Conservation (phyloP, 176 grass and related monocot species). For the Phoenix roebelenii region DNA sequence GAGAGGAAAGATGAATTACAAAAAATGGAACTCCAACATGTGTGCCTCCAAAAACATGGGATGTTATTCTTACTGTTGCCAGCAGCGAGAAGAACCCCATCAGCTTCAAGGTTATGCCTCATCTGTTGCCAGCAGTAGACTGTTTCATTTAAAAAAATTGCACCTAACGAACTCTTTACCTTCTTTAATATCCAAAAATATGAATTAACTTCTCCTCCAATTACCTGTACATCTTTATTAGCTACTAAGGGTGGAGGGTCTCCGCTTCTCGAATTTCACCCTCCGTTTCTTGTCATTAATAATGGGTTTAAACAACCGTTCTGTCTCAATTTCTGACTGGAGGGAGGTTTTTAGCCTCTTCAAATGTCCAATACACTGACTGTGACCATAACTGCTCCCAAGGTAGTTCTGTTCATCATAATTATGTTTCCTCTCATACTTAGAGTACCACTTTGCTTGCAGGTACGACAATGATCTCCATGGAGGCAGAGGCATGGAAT, state of each 20-base stretch:
- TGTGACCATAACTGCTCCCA: slow-evolving; percentile 20
- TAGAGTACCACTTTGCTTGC: slow-evolving; percentile 80
- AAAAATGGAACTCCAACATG: slow-evolving; percentile 4
- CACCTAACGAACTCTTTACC: background rate
- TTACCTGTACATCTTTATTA: slow-evolving; percentile 18
- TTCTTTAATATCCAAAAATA: background rate
- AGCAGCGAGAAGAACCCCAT: slow-evolving; percentile 13
- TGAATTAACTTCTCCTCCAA: background rate
- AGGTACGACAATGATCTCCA: slow-evolving; percentile 90
- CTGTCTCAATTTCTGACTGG: slow-evolving; percentile 35
- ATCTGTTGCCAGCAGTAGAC: slow-evolving; percentile 2
- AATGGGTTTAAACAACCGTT: slow-evolving; percentile 37
- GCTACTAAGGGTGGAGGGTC: slow-evolving; percentile 41
- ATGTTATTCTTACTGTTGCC: slow-evolving; percentile 15
- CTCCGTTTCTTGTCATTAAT: slow-evolving; percentile 54
- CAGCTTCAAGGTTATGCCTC: slow-evolving; percentile 5
- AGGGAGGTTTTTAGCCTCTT: slow-evolving; percentile 53
- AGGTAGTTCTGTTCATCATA: slow-evolving; percentile 5
- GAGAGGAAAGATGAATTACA: slow-evolving; percentile 11
- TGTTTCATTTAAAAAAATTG: slow-evolving; percentile 2
- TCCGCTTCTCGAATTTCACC: slow-evolving; percentile 35
- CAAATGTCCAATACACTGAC: slow-evolving; percentile 48
- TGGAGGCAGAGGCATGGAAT: slow-evolving; percentile 92
- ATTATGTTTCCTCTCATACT: slow-evolving; percentile 46
- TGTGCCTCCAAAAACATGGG: slow-evolving; percentile 38